Conservation (phyloP, 164 flowering plant species). For the Vitis amurensis region DNA sequence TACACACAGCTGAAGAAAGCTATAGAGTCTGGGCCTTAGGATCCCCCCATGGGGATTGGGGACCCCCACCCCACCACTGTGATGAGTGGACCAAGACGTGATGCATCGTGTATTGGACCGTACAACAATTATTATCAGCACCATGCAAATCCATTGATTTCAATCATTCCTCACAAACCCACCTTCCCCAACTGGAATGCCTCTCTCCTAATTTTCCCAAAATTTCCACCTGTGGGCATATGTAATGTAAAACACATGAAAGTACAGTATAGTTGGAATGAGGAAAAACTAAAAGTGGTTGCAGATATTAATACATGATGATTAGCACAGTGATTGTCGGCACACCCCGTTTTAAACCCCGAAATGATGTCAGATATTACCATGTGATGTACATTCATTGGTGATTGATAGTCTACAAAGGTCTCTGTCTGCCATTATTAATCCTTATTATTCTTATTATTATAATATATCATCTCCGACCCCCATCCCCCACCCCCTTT, state of each 20-base stretch:
- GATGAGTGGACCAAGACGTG: constrained; percentile 1
- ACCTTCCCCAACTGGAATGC: no score
- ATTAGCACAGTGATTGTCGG: constrained; percentile 25
- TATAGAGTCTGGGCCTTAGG: constrained; percentile 1
- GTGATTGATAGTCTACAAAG: neutral
- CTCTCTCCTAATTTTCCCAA: no score
- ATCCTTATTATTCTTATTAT: neutral
- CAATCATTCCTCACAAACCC: neutral
- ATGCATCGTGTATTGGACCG: neutral
- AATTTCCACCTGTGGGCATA: no score
- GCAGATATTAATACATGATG: neutral
- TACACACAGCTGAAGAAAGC: constrained; percentile 1
- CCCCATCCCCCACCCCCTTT: no score
- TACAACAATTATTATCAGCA: constrained; percentile 12
- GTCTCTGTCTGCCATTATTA: constrained; percentile 11
- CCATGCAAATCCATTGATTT: constrained; percentile 7
- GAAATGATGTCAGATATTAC: no score
- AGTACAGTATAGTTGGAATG: no score
- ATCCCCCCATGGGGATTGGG: neutral
- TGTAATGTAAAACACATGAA: no score
- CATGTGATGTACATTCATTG: neutral
- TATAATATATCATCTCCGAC: no score
- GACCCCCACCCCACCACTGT: neutral
- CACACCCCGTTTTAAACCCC: constrained; percentile 14
- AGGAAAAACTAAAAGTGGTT: neutral